Evolutionary conservation across 805 yeast genomes (phyloP).

Genomic region (Zygosaccharomyces siamensis): DNA sequence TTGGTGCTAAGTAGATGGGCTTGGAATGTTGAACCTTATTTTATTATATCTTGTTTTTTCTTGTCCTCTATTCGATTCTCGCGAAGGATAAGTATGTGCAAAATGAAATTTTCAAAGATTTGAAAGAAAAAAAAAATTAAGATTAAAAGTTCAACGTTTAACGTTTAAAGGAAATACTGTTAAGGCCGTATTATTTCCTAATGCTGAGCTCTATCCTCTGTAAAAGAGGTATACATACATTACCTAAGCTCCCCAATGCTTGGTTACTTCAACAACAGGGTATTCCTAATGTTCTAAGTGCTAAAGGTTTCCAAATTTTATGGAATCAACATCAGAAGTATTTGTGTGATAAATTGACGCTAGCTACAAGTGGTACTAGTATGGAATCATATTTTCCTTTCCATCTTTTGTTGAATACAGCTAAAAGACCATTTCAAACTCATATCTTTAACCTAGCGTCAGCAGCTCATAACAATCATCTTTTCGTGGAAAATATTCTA

Average conservation of each 20-base stretch:
- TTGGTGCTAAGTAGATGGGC: too few species aligned
- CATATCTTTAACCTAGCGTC: constrained; percentile 81
- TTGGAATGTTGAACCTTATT: not conserved
- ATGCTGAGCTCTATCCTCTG: constrained; percentile 22
- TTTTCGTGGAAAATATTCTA: constrained; percentile 61
- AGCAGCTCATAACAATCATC: constrained; percentile 87
- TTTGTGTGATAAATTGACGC: constrained; percentile 54
- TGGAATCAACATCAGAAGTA: constrained; percentile 80
- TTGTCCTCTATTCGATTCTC: not conserved
- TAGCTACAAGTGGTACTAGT: constrained; percentile 70
- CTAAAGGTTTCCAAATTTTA: constrained; percentile 59
- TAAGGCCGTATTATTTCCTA: not conserved
- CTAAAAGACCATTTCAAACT: constrained; percentile 60
- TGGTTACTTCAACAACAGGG: constrained; percentile 21
- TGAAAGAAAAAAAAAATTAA: not conserved
- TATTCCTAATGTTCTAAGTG: constrained; percentile 29
- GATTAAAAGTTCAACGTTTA: not conserved
- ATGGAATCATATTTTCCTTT: constrained; percentile 73
- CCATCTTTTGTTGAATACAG: constrained; percentile 62
- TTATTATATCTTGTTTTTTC: not conserved
- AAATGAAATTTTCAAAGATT: not conserved
- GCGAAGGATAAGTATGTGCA: not conserved
- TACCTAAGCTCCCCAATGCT: constrained; percentile 28
- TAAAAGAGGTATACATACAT: constrained; percentile 31
- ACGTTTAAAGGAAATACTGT: not conserved